Base-by-base conservation (phyloP, 805 yeast species). In the Candida morakotiae region DNA sequence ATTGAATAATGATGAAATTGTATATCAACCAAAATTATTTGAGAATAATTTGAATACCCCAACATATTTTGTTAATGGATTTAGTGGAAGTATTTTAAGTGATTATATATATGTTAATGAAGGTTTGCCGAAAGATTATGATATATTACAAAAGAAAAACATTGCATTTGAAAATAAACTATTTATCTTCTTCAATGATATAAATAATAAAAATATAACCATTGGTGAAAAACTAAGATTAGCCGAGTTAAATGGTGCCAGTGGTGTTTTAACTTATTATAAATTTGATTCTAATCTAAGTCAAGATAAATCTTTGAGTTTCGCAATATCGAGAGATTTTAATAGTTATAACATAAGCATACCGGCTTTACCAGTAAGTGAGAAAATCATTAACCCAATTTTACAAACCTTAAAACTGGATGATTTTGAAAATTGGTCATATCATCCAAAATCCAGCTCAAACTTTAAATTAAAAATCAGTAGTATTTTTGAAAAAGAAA, bases 61-160 rank as follows among this genome's bases (percentile, higher is more conserved):
- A 2, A 60, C 67, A 1, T 64, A 43, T 38, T 46, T 50, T 35
- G 44, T 49, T 2, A 54, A 47, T 44, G 64, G 69, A 1, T 27
- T 24, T 5, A 51, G 44, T 31, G 69, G 64, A 1, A 37, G 52
- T 1, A 46, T 57, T 1, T 42, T 38, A 4, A 58, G 50, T 1
- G 47, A 44, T 9, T 64, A 49, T 42, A 38, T 65, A 2, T 62
- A 35, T 47, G 67, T 49, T 7, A 58, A 62, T 37, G 44, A 49
- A n/a, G 72, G 69, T 3, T 34, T 47, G 2, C 41, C 43, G 1
- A 49, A 47, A 1, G 73, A 67, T 37, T 62, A 53, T 32, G 42
- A 39, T 4, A 28, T 46, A 3, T 40, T 66, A 20, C 15, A 30
- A 9, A 38, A 47, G 9, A 42, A 54, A 23, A 48, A 48, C 1